Evolutionary conservation across 257 asterid species (phyloP).

Genomic region (Gardenia jasminoides): DNA sequence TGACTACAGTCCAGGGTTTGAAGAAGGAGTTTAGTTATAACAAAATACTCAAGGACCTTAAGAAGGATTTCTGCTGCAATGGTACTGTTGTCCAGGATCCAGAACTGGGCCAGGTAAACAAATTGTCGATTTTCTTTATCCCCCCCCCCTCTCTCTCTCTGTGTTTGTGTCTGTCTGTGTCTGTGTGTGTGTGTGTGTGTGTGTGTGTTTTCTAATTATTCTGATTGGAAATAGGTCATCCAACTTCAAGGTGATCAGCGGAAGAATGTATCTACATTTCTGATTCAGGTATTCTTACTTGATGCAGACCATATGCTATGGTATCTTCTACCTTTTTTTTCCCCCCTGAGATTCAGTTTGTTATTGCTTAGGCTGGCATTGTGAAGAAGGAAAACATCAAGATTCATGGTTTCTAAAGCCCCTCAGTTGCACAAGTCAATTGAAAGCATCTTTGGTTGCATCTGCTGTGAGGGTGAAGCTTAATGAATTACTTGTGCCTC

Average conservation of each 20-base stretch:
- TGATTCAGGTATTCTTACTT: slow-evolving; percentile 24
- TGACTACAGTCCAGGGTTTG: slow-evolving; percentile 83
- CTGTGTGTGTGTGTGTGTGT: not conserved
- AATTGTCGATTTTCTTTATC: not conserved
- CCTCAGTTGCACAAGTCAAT: slow-evolving; percentile 17
- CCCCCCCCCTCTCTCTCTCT: not conserved
- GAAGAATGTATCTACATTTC: slow-evolving; percentile 41
- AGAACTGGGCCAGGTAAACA: slow-evolving; percentile 69
- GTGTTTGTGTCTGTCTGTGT: not conserved
- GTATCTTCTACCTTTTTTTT: not conserved
- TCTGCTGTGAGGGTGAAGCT: slow-evolving; percentile 6
- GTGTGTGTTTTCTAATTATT: not conserved
- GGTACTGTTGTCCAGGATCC: slow-evolving; percentile 88
- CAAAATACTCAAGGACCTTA: slow-evolving; percentile 79
- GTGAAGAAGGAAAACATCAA: slow-evolving; percentile 83
- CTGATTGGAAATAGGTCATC: slow-evolving; percentile 30
- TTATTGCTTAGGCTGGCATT: slow-evolving; percentile 55
- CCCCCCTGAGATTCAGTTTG: not conserved
- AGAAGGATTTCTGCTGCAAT: slow-evolving; percentile 87
- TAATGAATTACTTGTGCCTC: not conserved
- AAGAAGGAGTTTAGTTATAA: slow-evolving; percentile 79
- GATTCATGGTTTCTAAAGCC: slow-evolving; percentile 70
- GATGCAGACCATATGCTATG: not conserved
- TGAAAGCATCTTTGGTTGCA: not conserved
- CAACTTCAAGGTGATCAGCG: slow-evolving; percentile 51